phyloP scores from a whole-genome alignment of 371 early-diverging fungal species.

The Apophysomyces elegans region DNA sequence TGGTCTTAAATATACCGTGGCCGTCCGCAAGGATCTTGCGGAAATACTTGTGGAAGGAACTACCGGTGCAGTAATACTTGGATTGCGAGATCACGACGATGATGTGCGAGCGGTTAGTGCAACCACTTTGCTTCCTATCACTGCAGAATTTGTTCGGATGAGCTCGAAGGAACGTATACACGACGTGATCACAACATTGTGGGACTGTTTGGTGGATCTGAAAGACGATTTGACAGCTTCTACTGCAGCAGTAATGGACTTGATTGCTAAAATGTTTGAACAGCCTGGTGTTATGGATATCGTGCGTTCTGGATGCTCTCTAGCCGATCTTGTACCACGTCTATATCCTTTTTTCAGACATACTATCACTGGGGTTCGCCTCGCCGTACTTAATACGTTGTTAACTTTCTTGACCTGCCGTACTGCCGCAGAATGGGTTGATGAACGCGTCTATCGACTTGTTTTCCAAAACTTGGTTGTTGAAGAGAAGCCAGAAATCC shows the following conservation, averaged over 20 bases:
- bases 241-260: constrained; percentile 92
- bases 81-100: constrained; percentile 84
- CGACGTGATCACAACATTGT: constrained; percentile 78
- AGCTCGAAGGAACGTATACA: constrained; percentile 62
- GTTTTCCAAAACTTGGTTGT: constrained; percentile 91
- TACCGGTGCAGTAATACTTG: constrained; percentile 58
- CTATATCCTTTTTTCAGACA: constrained; percentile 95
- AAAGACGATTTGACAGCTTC: constrained; percentile 94
- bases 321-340: constrained; percentile 77
- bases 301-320: constrained; percentile 54
- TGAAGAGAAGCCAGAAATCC: constrained; percentile 78
- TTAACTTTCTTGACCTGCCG: constrained; percentile 76
- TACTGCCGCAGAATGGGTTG: constrained; percentile 74
- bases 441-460: constrained; percentile 73
- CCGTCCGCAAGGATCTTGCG: constrained; percentile 87
- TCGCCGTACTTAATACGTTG: constrained; percentile 84
- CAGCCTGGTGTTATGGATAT: constrained; percentile 65
- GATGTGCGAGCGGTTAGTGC: constrained; percentile 95
- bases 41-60: constrained; percentile 68
- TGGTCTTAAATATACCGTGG: constrained; percentile 95
- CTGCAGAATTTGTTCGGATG: constrained; percentile 76
- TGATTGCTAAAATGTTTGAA: constrained; percentile 84
- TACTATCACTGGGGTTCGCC: constrained; percentile 85
- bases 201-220: constrained; percentile 82
- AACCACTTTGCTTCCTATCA: constrained; percentile 87